phyloP scores from a whole-genome alignment of 768 basidiomycete genomes.

The Boletus rubescentipes region DNA sequence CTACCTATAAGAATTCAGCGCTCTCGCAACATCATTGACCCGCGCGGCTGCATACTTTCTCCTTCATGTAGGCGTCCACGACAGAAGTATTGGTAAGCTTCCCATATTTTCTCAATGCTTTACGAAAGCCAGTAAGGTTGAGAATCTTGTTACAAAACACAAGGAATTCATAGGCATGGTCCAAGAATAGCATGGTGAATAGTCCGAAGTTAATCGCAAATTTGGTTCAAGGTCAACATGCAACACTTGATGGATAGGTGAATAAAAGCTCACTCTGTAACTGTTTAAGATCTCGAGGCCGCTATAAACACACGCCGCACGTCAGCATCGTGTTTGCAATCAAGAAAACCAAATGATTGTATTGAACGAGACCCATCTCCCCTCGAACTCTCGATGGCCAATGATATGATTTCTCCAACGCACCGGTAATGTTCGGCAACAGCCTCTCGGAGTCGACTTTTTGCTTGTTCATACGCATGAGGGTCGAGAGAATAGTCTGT shows the following conservation, averaged over 20 bases:
- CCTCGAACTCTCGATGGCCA: background rate
- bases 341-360: background rate
- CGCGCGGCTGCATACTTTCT: constrained; percentile 49
- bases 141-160: constrained; percentile 51
- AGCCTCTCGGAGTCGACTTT: constrained; percentile 81
- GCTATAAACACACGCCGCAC: constrained; percentile 34
- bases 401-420: constrained; percentile 5
- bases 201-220: background rate
- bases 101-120: constrained; percentile 83
- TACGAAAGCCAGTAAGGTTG: constrained; percentile 88
- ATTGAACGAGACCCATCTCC: background rate
- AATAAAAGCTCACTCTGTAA: constrained; percentile 63
- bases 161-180: background rate
- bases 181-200: background rate
- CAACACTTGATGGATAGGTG: background rate
- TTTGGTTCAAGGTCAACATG: background rate
- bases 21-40: background rate
- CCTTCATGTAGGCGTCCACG: constrained; percentile 75
- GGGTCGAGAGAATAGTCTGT: constrained; percentile 46
- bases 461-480: constrained; percentile 81
- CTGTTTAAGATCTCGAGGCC: constrained; percentile 84
- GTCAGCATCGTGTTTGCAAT: constrained; percentile 10
- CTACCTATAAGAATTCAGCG: constrained; percentile 46
- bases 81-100: constrained; percentile 73
- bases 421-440: constrained; percentile 81